Percentiles rank a stretch among this genome's conserved stretches.
Conservation (phyloP, 257 asterid genomes). For the Ballota nigra region DNA sequence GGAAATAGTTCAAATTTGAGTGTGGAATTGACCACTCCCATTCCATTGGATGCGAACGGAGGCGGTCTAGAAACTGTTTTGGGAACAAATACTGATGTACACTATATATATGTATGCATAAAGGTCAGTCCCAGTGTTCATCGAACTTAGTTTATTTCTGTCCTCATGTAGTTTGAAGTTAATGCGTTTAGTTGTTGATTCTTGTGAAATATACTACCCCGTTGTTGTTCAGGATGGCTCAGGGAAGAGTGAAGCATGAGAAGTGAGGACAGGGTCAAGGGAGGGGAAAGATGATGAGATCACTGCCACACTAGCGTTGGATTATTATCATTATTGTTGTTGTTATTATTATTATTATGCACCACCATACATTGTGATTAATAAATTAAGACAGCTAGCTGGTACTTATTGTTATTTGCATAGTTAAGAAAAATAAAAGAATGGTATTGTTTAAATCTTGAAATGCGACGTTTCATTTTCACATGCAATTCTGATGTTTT, state of each 20-base stretch:
- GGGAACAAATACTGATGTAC: constrained; percentile 56
- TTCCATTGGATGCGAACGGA: constrained; percentile 47
- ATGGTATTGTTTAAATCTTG: not conserved
- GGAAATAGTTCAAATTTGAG: constrained; percentile 35
- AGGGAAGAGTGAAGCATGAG: constrained; percentile 29
- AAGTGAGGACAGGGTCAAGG: not conserved
- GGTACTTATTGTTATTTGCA: not conserved
- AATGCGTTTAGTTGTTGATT: not conserved
- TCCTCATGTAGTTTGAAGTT: not conserved
- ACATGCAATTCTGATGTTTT: not conserved
- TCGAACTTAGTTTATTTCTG: not conserved
- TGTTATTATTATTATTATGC: too few relatives aligned
- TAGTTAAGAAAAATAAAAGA: not conserved
- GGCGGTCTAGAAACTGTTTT: constrained; percentile 32
- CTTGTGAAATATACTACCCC: not conserved
- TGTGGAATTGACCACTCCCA: constrained; percentile 49
- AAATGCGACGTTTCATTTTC: not conserved
- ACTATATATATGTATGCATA: constrained; percentile 62
- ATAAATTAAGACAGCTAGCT: constrained; percentile 12
- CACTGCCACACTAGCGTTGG: not conserved
- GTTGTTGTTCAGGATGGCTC: constrained; percentile 34
- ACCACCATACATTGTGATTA: constrained; percentile 2
- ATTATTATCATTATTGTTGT: not conserved
- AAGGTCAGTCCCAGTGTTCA: constrained; percentile 44
- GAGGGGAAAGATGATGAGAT: not conserved